These are phyloP conservation scores for Xylaria palmicola DNA, from an alignment of 495 filamentous ascomycete species.

Conservation along the genomic window DNA sequence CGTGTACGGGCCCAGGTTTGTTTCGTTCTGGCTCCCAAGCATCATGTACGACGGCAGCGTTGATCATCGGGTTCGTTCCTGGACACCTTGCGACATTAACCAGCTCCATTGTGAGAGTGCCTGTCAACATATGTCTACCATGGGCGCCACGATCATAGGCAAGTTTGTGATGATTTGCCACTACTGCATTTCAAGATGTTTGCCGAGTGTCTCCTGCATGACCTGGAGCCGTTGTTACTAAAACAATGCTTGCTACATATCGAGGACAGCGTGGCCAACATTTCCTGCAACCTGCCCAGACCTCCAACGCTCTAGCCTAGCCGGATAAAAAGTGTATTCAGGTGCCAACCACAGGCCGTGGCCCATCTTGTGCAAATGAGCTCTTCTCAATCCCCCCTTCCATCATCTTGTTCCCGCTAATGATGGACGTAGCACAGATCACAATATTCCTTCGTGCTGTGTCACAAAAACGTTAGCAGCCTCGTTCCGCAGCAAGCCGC, in stretches of 20 bases:
- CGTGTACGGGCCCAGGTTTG: not conserved
- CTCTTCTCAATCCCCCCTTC: conserved; percentile 77
- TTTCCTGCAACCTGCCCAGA: not conserved
- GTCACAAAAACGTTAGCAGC: conserved; percentile 21
- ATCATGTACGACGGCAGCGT: no score
- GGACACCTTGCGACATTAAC: not conserved
- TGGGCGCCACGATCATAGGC: not conserved
- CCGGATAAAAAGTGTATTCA: not conserved
- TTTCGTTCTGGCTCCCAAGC: not conserved
- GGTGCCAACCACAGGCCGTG: conserved; percentile 5
- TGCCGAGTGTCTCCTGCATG: not conserved
- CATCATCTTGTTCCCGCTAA: conserved; percentile 89
- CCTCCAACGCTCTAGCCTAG: not conserved
- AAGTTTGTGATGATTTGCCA: not conserved
- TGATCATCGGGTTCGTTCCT: no score
- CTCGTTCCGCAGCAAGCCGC: not conserved
- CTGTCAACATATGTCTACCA: not conserved
- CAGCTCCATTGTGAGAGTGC: not conserved
- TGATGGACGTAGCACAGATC: conserved; percentile 87
- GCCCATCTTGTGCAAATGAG: conserved; percentile 54
- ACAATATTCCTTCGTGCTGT: conserved; percentile 72
- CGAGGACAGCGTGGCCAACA: not conserved
- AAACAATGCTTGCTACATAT: not conserved
- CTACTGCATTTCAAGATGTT: not conserved
- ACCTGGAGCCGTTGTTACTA: no score